Conservation (phyloP, 164 flowering plant genomes). For the Sextonia rubra region DNA sequence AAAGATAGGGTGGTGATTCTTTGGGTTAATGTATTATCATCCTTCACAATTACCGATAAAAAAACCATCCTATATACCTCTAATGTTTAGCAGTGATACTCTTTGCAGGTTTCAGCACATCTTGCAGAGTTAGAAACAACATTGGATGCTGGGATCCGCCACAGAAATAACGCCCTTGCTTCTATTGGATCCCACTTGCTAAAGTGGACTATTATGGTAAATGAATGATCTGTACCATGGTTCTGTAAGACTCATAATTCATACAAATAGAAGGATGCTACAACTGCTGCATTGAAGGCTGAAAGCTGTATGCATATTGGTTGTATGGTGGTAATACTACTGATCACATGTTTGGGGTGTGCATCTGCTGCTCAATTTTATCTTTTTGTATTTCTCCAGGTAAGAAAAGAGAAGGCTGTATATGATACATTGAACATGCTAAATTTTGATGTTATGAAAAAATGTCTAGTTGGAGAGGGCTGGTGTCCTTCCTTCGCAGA, state of each 20-base stretch:
- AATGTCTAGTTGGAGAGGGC: slow-evolving; percentile 98
- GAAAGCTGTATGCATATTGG: no score
- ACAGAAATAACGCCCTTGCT: slow-evolving; percentile 69
- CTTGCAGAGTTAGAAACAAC: slow-evolving; percentile 87
- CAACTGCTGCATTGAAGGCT: neutral
- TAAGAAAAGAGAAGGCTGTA: slow-evolving; percentile 89
- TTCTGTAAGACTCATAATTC: neutral
- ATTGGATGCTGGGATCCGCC: slow-evolving; percentile 84
- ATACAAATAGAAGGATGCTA: neutral
- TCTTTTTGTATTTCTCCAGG: slow-evolving; percentile 38
- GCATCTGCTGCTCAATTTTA: neutral
- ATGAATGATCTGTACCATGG: neutral
- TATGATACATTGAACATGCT: slow-evolving; percentile 94
- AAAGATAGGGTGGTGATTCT: no score
- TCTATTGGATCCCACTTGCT: slow-evolving; percentile 58
- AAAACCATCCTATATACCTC: neutral
- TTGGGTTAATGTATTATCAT: no score
- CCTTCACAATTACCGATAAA: no score
- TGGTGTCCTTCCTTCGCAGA: slow-evolving; percentile 96
- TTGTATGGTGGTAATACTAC: no score
- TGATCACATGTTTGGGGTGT: neutral
- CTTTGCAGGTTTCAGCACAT: slow-evolving; percentile 67
- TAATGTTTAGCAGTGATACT: neutral
- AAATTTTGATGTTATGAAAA: slow-evolving; percentile 95
- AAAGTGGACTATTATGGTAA: slow-evolving; percentile 76